These are phyloP conservation scores for Xylariaceae sp. DNA, from an alignment of 2,329 filamentous ascomycete species.

Conservation along the genomic window DNA sequence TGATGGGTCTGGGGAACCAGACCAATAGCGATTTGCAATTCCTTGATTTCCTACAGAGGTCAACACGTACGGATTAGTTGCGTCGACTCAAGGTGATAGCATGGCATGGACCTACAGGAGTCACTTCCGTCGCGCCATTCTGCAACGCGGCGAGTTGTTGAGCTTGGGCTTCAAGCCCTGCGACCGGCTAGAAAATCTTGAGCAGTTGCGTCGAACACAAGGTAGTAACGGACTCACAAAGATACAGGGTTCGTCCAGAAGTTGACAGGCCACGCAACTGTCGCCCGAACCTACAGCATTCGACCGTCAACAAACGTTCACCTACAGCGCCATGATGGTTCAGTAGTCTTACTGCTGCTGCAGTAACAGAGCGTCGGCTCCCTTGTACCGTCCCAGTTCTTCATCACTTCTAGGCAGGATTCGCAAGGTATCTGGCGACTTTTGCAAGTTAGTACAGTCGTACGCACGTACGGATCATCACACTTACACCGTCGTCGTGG, in stretches of 20 bases:
- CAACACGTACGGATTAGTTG: not conserved
- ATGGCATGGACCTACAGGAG: not conserved
- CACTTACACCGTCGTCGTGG: not conserved
- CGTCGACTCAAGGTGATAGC: no score
- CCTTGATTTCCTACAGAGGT: not conserved
- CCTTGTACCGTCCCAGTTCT: not conserved
- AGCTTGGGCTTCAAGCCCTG: not conserved
- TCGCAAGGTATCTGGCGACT: not conserved
- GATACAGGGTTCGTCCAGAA: not conserved
- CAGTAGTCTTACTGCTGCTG: not conserved
- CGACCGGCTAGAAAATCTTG: not conserved
- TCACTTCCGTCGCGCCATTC: not conserved
- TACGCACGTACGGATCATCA: not conserved
- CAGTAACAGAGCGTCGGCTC: not conserved
- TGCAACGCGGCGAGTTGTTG: not conserved
- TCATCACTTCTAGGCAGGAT: not conserved
- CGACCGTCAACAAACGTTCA: not conserved
- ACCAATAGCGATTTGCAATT: not conserved
- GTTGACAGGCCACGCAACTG: not conserved
- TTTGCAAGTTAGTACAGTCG: not conserved
- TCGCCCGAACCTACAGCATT: not conserved
- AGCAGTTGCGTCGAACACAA: not conserved
- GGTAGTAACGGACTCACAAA: not conserved
- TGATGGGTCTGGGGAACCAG: not conserved
- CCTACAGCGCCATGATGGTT: no score